These are phyloP conservation scores for Solanum megistacrolobum DNA, from an alignment of 257 asterid species.

Conservation along the genomic window DNA sequence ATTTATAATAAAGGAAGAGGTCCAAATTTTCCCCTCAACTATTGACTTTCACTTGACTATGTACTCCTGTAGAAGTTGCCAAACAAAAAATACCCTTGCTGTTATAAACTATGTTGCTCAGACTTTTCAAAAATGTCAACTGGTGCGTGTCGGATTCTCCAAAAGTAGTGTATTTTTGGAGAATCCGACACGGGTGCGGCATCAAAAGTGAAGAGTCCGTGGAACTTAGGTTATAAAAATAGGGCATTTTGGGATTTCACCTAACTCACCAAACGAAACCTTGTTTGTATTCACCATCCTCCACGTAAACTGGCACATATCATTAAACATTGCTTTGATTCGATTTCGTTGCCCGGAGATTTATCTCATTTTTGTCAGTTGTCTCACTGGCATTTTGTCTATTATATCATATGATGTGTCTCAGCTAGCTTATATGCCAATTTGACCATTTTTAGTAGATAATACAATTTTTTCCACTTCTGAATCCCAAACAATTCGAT, in stretches of 20 bases:
- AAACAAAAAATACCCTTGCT: neutral
- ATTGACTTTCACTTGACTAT: neutral
- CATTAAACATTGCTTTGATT: neutral
- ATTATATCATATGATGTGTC: neutral
- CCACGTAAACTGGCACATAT: neutral
- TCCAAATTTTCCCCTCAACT: neutral
- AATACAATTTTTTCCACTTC: neutral
- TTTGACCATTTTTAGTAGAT: neutral
- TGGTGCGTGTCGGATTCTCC: neutral
- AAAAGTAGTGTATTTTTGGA: neutral
- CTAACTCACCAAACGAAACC: neutral
- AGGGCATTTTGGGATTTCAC: neutral
- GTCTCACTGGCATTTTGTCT: neutral
- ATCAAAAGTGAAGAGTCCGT: neutral
- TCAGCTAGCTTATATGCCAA: neutral
- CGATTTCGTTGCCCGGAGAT: neutral
- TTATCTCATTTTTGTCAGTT: neutral
- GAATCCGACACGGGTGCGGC: neutral
- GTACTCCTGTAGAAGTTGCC: neutral
- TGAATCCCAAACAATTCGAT: neutral
- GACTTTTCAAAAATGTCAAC: too few relatives aligned
- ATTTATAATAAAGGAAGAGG: neutral
- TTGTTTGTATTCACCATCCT: neutral
- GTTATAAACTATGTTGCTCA: neutral
- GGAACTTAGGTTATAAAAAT: neutral